A percentile compares a stretch with the other conserved stretches of the same genome.
phyloP scores from a whole-genome alignment of 2,329 filamentous ascomycete genomes.

The Chaetomiaceae sp. region DNA sequence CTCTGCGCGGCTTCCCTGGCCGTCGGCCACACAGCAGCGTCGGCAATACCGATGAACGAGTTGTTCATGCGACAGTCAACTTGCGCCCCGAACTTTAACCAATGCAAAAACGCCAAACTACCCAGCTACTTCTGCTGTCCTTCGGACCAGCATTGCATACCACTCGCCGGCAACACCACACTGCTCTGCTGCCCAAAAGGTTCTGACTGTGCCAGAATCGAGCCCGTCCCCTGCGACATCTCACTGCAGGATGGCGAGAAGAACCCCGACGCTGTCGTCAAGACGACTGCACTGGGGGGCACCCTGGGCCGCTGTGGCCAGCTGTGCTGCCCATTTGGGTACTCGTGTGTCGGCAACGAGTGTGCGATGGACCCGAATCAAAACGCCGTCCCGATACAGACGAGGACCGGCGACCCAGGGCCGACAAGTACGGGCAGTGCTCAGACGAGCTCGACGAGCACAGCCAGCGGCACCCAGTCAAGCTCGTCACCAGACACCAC shows the following conservation, averaged over 20 bases:
- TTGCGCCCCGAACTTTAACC: slow-evolving; percentile 48
- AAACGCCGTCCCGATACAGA: slow-evolving; percentile 28
- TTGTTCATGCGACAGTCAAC: slow-evolving; percentile 43
- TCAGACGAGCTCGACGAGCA: slow-evolving; percentile 15
- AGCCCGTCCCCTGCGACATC: slow-evolving; percentile 61
- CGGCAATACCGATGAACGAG: slow-evolving; percentile 32
- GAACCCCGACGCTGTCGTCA: slow-evolving; percentile 56
- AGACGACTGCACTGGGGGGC: slow-evolving; percentile 58
- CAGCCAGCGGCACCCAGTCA: slow-evolving; percentile 20
- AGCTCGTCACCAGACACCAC: slow-evolving; percentile 19
- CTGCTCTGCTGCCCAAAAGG: slow-evolving; percentile 65
- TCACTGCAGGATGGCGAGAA: slow-evolving; percentile 53
- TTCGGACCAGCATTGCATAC: slow-evolving; percentile 47
- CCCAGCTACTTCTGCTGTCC: slow-evolving; percentile 66
- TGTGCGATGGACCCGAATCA: slow-evolving; percentile 54
- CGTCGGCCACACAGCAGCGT: slow-evolving; percentile 34
- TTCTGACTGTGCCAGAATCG: slow-evolving; percentile 54
- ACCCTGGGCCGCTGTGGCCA: slow-evolving; percentile 53
- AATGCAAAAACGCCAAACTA: slow-evolving; percentile 49
- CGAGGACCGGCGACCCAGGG: slow-evolving; percentile 21
- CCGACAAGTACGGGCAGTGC: slow-evolving; percentile 23
- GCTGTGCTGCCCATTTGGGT: slow-evolving; percentile 70
- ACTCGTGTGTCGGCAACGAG: slow-evolving; percentile 49
- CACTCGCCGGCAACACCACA: slow-evolving; percentile 60
- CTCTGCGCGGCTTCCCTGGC: slow-evolving; percentile 36